Evolutionary conservation across 2,329 filamentous ascomycete genomes (phyloP).

Genomic region (Alternaria novae-zelandiae): DNA sequence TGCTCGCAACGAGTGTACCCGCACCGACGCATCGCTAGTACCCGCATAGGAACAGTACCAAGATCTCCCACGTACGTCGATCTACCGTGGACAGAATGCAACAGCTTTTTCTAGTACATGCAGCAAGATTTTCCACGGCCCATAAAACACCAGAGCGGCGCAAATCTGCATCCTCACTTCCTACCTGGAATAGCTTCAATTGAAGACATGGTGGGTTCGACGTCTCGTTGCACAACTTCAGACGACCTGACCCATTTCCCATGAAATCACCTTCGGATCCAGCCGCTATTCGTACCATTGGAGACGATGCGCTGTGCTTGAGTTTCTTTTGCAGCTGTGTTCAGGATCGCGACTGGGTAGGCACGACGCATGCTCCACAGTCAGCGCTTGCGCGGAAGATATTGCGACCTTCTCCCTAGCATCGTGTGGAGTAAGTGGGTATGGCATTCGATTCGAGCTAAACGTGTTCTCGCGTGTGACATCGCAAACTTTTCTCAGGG

Average conservation of each 20-base stretch:
- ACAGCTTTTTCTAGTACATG: not conserved
- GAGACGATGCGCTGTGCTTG: not conserved
- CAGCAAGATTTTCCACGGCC: not conserved
- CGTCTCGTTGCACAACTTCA: not conserved
- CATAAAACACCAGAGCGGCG: not conserved
- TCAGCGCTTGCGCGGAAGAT: not conserved
- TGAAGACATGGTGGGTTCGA: not conserved
- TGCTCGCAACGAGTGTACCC: not conserved
- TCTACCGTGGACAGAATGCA: conserved; percentile 1
- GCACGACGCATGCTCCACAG: not conserved
- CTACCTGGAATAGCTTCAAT: not conserved
- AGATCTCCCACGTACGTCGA: conserved; percentile 1
- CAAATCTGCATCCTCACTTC: not conserved
- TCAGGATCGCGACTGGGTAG: not conserved
- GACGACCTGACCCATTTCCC: not conserved
- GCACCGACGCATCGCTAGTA: not conserved
- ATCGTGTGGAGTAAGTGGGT: conserved; percentile 2
- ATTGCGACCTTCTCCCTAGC: not conserved
- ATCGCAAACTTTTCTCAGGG: not conserved
- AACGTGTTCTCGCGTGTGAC: not conserved
- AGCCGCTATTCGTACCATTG: not conserved
- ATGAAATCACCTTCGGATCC: not conserved
- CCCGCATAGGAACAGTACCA: conserved; percentile 4
- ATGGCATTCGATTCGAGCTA: not conserved
- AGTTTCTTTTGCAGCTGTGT: not conserved